Conservation (phyloP, 2,329 filamentous ascomycete genomes). For the Exophiala viscosa region DNA sequence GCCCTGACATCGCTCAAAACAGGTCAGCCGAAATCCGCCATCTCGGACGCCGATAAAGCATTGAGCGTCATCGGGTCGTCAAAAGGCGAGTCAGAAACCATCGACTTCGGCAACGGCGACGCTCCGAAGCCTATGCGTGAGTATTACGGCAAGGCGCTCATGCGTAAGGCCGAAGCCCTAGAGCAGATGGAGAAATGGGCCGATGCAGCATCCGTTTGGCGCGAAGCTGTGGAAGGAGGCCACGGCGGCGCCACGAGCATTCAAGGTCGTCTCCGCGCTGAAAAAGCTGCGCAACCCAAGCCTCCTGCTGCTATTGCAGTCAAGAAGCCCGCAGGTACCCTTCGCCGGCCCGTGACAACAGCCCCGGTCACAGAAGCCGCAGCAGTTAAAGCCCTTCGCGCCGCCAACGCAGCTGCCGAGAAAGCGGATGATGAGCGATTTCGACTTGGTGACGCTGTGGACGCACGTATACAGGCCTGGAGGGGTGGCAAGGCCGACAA, state of each 20-base stretch:
- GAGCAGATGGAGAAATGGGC: slow-evolving; percentile 94
- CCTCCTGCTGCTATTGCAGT: slow-evolving; percentile 37
- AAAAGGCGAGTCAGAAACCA: slow-evolving; percentile 74
- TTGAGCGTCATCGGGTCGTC: slow-evolving; percentile 73
- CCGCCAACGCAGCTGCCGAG: slow-evolving; percentile 80
- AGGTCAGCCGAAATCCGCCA: slow-evolving; percentile 82
- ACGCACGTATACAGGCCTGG: slow-evolving; percentile 75
- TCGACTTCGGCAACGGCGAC: slow-evolving; percentile 63
- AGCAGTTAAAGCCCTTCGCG: slow-evolving; percentile 76
- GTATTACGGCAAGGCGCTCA: slow-evolving; percentile 87
- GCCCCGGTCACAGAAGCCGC: slow-evolving; percentile 48
- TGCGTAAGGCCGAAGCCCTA: slow-evolving; percentile 89
- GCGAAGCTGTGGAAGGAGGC: slow-evolving; percentile 74
- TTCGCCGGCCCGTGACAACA: slow-evolving; percentile 43
- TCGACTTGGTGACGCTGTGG: slow-evolving; percentile 78
- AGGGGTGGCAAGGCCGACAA: slow-evolving; percentile 91
- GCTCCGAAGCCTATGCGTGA: slow-evolving; percentile 82
- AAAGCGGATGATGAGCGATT: slow-evolving; percentile 90
- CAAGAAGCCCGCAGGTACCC: background rate
- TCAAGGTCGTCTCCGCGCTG: slow-evolving; percentile 82
- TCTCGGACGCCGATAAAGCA: slow-evolving; percentile 78
- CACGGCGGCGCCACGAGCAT: slow-evolving; percentile 81
- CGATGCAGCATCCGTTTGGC: slow-evolving; percentile 79
- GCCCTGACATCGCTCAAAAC: slow-evolving; percentile 87
- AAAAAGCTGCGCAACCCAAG: slow-evolving; percentile 62